These are phyloP conservation scores for Aspergillus saccharolyticus DNA, from an alignment of 495 filamentous ascomycete species.

Conservation along the genomic window DNA sequence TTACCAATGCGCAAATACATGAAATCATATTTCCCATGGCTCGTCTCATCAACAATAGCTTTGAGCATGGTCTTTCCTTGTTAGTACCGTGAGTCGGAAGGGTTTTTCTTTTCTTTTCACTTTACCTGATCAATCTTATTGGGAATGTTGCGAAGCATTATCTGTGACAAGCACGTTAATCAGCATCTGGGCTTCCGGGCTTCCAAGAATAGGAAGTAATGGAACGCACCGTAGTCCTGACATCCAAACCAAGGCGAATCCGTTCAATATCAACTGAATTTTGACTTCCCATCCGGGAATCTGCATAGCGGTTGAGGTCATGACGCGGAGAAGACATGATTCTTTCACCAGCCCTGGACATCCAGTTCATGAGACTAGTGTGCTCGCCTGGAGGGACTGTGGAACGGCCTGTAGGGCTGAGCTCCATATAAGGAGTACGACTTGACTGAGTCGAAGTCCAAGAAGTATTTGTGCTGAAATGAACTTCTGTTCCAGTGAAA, in stretches of 20 bases:
- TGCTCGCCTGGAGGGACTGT: conserved; percentile 29
- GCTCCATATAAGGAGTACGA: conserved; percentile 27
- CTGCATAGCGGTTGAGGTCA: conserved; percentile 20
- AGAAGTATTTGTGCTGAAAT: conserved; percentile 10
- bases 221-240: conserved; percentile 65
- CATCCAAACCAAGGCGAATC: conserved; percentile 62
- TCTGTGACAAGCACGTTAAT: conserved; percentile 38
- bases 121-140: conserved; percentile 76
- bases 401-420: conserved; percentile 38
- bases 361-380: conserved; percentile 29
- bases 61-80: conserved; percentile 57
- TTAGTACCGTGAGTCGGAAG: not conserved
- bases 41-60: conserved; percentile 70
- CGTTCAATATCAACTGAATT: conserved; percentile 62
- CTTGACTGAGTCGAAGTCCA: conserved; percentile 13
- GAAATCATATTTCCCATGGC: conserved; percentile 82
- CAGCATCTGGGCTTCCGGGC: not conserved
- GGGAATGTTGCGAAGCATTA: conserved; percentile 96
- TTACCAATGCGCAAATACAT: conserved; percentile 85
- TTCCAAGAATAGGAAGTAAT: not conserved
- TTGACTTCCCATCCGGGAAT: conserved; percentile 43
- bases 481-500: conserved; percentile 8
- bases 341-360: conserved; percentile 23
- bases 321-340: conserved; percentile 21
- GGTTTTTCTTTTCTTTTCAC: conserved; percentile 31